Conservation (phyloP, 2,329 filamentous ascomycete species). For the Passalora sequoiae region DNA sequence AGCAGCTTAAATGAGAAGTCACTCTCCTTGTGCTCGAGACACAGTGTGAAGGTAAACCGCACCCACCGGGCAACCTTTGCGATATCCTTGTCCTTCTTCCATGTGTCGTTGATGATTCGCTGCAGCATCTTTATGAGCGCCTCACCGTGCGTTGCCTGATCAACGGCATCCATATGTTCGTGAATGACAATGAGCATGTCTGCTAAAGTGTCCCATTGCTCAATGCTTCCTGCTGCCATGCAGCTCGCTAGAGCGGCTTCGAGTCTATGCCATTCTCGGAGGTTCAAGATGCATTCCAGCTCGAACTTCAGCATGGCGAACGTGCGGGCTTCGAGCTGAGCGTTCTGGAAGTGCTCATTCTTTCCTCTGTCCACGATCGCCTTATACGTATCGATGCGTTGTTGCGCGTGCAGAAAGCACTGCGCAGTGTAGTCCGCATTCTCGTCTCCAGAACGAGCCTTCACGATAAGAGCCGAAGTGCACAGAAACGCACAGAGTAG, state of each 20-base stretch:
- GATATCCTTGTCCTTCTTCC: conserved; percentile 48
- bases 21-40: conserved; percentile 48
- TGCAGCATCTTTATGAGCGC: conserved; percentile 45
- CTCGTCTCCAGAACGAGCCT: conserved; percentile 46
- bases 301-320: conserved; percentile 68
- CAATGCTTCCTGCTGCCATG: conserved; percentile 24
- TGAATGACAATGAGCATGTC: conserved; percentile 45
- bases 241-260: conserved; percentile 52
- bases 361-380: conserved; percentile 30
- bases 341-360: too few relatives aligned
- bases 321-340: conserved; percentile 39
- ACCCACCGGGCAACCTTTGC: conserved; percentile 68
- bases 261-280: conserved; percentile 65
- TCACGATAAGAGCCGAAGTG: conserved; percentile 41
- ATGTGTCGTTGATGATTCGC: conserved; percentile 65
- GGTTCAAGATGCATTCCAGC: conserved; percentile 66
- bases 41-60: conserved; percentile 67
- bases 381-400: conserved; percentile 55
- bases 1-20: conserved; percentile 44
- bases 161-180: conserved; percentile 22
- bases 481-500: conserved; percentile 68
- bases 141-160: not conserved
- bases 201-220: conserved; percentile 43
- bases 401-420: conserved; percentile 57
- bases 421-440: conserved; percentile 49